Evolutionary conservation across 2,329 filamentous ascomycete species (phyloP), one percentile per base, ranked within the genome.

Genomic region (Aspergillus sojae): DNA sequence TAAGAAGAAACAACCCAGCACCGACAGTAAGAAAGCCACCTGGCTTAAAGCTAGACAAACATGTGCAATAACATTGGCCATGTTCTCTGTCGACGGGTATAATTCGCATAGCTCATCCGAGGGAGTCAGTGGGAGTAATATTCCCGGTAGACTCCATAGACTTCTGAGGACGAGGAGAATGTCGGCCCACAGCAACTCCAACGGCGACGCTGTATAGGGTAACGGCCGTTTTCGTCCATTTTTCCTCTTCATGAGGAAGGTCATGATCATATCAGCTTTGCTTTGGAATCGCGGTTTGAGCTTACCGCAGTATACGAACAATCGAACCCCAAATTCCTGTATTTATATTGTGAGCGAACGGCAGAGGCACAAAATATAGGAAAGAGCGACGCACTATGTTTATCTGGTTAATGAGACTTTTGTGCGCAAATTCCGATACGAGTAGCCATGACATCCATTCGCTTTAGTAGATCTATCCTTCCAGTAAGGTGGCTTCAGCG

Each of bases 91-190:
- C 0, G 85, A 89, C 1, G 83, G 83, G 63, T 88, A 85, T 21
- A 93, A 79, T 78, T 94, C 91, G 69, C 89, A 88, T 54, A 91
- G 81, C 69, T 64, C 48, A 16, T 80, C 85, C 1, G 85, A 86
- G 48, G 88, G 84, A 16, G 73, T 75, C 9, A 89, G 52, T 0
- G 90, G 90, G 68, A 84, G 80, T n/a, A 91, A 60, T 41, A 91
- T 79, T 73, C 85, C 86, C 2, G 88, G 88, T 23, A 91, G 72
- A 4, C 75, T 71, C 62, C 69, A 70, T 21, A 72, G 65, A 50
- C 75, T 71, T 4, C 63, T 66, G 45, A 79, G 55, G 43, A 79
- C 76, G 6, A 81, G 75, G 14, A 19, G 53, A 50, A 82, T 68
- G 65, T 83, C 81, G 36, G 74, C 70, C 65, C 71, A 69, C 3